Evolutionary conservation across 2,329 filamentous ascomycete genomes (phyloP).

Genomic region (Pseudogymnoascus sp.): DNA sequence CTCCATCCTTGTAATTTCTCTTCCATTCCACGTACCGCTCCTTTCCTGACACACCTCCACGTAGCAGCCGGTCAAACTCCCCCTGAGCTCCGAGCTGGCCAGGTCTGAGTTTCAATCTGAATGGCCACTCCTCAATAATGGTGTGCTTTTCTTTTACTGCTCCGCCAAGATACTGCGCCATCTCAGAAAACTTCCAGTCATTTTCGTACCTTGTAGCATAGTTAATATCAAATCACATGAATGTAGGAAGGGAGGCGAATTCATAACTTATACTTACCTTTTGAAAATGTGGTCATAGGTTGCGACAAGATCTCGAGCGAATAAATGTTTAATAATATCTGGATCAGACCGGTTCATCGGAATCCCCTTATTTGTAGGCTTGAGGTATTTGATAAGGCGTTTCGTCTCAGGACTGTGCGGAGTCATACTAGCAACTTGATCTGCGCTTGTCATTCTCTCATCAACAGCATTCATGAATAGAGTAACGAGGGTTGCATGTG

Average conservation of each 20-base stretch:
- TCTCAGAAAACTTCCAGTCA: neutral
- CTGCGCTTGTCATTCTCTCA: slow-evolving; percentile 14
- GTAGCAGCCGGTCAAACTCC: slow-evolving; percentile 27
- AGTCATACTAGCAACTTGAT: neutral
- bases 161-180: neutral
- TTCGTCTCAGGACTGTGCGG: neutral
- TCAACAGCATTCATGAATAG: slow-evolving; percentile 33
- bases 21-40: slow-evolving; percentile 31
- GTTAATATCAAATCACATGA: neutral
- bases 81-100: slow-evolving; percentile 22
- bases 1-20: slow-evolving; percentile 11
- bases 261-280: neutral
- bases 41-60: slow-evolving; percentile 11
- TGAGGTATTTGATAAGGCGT: neutral
- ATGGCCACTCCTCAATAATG: slow-evolving; percentile 30
- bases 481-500: slow-evolving; percentile 34
- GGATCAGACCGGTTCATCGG: neutral
- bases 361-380: neutral
- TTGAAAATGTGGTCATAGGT: neutral
- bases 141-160: neutral
- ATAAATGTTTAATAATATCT: neutral
- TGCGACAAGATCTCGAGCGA: neutral
- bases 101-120: slow-evolving; percentile 19
- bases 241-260: neutral
- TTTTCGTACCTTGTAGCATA: neutral